Conservation (phyloP, 345 rosid genomes). For the Turritis glabra region DNA sequence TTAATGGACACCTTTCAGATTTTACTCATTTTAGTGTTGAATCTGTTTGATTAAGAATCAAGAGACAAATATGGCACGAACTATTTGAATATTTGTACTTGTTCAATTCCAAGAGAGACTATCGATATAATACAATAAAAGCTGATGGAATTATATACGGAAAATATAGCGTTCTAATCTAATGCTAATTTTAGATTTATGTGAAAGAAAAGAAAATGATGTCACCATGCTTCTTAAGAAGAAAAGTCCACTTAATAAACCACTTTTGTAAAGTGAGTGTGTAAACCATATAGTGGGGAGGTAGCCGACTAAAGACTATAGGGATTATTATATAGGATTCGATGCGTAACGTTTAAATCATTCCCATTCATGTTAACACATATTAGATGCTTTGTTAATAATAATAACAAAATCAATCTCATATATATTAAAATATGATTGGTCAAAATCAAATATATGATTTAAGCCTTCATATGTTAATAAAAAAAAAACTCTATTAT, state of each 20-base stretch:
- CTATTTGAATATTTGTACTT: not conserved
- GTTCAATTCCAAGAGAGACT: not conserved
- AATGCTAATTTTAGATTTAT: not conserved
- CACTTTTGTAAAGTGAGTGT: slow-evolving; percentile 27
- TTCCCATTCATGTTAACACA: not conserved
- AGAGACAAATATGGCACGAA: not conserved
- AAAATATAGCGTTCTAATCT: not conserved
- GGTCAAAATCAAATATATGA: not conserved
- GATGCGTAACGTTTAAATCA: not conserved
- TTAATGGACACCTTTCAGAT: not conserved
- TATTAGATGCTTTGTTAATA: not conserved
- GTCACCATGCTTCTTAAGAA: slow-evolving; percentile 7
- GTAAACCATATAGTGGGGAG: slow-evolving; percentile 33
- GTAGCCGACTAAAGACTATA: slow-evolving; percentile 30
- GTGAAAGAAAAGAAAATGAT: not conserved
- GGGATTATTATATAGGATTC: not conserved
- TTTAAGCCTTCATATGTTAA: not conserved
- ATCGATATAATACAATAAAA: not conserved
- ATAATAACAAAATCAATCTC: not conserved
- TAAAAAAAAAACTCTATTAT: not conserved
- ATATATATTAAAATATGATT: not conserved
- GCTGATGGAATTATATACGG: not conserved
- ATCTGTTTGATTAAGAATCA: not conserved
- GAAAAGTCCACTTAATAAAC: slow-evolving; percentile 34
- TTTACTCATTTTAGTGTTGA: not conserved